Conservation (phyloP, 129 eudicot genomes). For the Flaveria linearis region DNA sequence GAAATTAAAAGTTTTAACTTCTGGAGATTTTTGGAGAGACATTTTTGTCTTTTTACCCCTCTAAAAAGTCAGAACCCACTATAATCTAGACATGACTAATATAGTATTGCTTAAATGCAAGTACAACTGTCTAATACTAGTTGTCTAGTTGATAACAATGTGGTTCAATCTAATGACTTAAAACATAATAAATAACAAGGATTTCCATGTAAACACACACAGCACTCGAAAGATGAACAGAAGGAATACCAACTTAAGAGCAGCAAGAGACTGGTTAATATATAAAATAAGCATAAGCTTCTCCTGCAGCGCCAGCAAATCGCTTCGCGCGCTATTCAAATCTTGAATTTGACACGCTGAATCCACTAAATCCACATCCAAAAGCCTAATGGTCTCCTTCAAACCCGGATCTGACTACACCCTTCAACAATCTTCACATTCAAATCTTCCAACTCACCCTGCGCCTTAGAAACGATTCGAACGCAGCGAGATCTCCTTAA, state of each 20-base stretch:
- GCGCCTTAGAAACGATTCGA: too few species aligned
- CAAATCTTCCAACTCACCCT: too few species aligned
- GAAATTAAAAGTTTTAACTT: too few species aligned
- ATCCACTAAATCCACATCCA: conserved; percentile 76
- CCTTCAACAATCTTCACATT: too few species aligned
- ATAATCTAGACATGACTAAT: neutral
- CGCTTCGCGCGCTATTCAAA: conserved; percentile 48
- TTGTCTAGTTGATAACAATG: conserved; percentile 16
- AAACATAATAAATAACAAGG: neutral
- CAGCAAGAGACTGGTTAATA: conserved; percentile 82
- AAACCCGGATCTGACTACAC: conserved; percentile 47
- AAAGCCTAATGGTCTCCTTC: conserved; percentile 75
- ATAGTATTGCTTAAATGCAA: neutral
- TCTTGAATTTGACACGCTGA: conserved; percentile 68
- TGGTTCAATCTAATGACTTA: conserved; percentile 3
- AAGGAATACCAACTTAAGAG: conserved; percentile 74
- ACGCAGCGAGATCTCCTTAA: too few species aligned
- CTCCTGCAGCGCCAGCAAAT: conserved; percentile 65
- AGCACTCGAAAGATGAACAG: conserved; percentile 18
- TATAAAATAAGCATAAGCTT: conserved; percentile 76
- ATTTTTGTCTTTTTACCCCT: too few species aligned
- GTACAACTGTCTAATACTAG: neutral
- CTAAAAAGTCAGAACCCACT: too few species aligned
- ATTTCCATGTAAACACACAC: conserved; percentile 7
- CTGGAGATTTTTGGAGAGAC: too few species aligned